Evolutionary conservation across 78 protist genomes (phyloP), one percentile per base, ranked within the genome.

Genomic region (Dictyostelium brefeldianum): DNA sequence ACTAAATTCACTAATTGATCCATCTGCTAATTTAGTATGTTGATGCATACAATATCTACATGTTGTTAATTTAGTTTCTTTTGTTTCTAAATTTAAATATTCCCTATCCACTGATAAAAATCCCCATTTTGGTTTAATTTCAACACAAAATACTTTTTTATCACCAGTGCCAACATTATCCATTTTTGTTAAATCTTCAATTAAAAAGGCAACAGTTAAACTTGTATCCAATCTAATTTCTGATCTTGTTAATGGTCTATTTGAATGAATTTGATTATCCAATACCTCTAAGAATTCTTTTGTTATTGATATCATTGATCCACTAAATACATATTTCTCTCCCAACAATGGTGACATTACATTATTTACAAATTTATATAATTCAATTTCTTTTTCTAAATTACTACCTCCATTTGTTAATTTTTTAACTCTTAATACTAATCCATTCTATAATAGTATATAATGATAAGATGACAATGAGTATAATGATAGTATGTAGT

Each of bases 41-140:
- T 87, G 93, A 48, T 87, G 93, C 93, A 87, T 87, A 65, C 93
- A 87, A 77, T 87, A 87, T 59, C 93, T 41, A 87, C 93, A 87
- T 47, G 22, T 64, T 65, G 48, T 50, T 51, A 57, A 48, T 87
- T 87, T 87, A 0, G 65, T n/a, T 2, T 57, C 48, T 7, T 3
- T 29, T 12, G 22, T 46, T 5, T 59, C 74, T 4, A 4, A 9
- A 14, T 41, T 50, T 14, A 77, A 41, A 65, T 70, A 87, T 27
- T 43, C 47, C 0, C 41, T 36, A 17, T 22, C 14, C 4, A 15
- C 31, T 8, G 54, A 29, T 17, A 87, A 27, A 29, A 87, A 87
- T 31, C 78, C 84, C 81, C 93, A 87, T 50, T 87, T 87, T 29
- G 93, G 93, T 64, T 87, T 87, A 27, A 87, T 87, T 36, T 87